Percentiles rank a stretch among this genome's conserved stretches.
These are phyloP conservation scores for Plenodomus tracheiphilus DNA, from an alignment of 2,329 filamentous ascomycete species.

Conservation along the genomic window DNA sequence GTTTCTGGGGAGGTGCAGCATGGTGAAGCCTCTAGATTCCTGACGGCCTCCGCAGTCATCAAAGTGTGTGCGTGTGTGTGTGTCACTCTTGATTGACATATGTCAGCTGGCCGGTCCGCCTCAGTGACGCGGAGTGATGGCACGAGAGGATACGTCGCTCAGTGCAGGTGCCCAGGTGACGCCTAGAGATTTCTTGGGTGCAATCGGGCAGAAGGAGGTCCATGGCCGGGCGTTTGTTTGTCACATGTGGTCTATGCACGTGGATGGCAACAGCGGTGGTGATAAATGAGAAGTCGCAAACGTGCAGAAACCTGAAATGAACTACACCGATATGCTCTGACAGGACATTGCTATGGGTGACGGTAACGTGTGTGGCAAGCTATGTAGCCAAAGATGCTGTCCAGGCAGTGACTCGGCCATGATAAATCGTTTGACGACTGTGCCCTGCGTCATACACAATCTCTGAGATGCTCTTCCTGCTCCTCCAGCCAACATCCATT, in stretches of 20 bases:
- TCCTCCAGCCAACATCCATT: conserved; percentile 45
- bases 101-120: background rate
- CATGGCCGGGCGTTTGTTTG: conserved; percentile 10
- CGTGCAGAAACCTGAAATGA: background rate
- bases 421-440: conserved; percentile 34
- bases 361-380: no score
- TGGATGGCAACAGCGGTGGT: conserved; percentile 4
- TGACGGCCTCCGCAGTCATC: background rate
- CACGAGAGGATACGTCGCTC: no score
- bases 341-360: no score
- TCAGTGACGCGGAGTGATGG: background rate
- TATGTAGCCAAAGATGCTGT: no score
- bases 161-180: no score
- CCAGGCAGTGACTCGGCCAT: conserved; percentile 28
- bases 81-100: background rate
- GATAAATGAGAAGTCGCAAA: conserved; percentile 5
- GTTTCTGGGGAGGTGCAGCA: background rate
- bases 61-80: no score
- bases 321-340: background rate
- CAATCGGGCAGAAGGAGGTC: no score
- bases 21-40: background rate
- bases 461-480: conserved; percentile 47
- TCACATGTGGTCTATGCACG: background rate
- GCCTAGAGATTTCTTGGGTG: background rate
- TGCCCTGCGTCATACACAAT: conserved; percentile 51